These are phyloP conservation scores for Acorus gramineus DNA, from an alignment of 106 monocot species.

Conservation along the genomic window DNA sequence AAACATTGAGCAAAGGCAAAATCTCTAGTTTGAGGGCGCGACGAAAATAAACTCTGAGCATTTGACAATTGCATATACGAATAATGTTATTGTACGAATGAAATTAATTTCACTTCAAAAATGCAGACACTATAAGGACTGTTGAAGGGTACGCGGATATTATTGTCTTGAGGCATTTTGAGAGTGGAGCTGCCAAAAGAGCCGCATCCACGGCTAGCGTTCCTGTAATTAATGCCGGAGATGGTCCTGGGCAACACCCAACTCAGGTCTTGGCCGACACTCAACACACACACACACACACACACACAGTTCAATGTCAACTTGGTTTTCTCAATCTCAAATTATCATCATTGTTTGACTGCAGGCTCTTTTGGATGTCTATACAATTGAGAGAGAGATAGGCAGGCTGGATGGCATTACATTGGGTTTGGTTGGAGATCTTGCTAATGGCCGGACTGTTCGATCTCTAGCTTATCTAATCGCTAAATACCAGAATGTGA, in stretches of 20 bases:
- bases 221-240: constrained; percentile 96
- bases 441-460: constrained; percentile 96
- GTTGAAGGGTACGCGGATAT: constrained; percentile 98
- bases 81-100: too few species aligned
- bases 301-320: too few species aligned
- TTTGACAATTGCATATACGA: too few species aligned
- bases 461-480: constrained; percentile 87
- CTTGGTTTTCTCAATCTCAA: not conserved
- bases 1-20: not conserved
- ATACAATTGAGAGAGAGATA: constrained; percentile 92
- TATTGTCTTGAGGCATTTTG: constrained; percentile 94
- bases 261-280: too few species aligned
- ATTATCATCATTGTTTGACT: constrained; percentile 3
- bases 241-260: constrained; percentile 98
- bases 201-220: constrained; percentile 62
- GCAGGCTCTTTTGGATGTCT: constrained; percentile 93
- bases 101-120: not conserved
- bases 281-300: too few species aligned
- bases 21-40: too few species aligned
- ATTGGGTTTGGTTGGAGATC: constrained; percentile 88
- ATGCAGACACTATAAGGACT: constrained; percentile 90
- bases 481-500: constrained; percentile 65
- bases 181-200: constrained; percentile 82
- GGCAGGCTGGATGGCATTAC: constrained; percentile 86
- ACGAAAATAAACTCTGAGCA: too few species aligned